A percentile compares a stretch with the other conserved stretches of the same genome.
phyloP scores from a whole-genome alignment of 2,329 filamentous ascomycete genomes.

The Sarocladium kiliense region DNA sequence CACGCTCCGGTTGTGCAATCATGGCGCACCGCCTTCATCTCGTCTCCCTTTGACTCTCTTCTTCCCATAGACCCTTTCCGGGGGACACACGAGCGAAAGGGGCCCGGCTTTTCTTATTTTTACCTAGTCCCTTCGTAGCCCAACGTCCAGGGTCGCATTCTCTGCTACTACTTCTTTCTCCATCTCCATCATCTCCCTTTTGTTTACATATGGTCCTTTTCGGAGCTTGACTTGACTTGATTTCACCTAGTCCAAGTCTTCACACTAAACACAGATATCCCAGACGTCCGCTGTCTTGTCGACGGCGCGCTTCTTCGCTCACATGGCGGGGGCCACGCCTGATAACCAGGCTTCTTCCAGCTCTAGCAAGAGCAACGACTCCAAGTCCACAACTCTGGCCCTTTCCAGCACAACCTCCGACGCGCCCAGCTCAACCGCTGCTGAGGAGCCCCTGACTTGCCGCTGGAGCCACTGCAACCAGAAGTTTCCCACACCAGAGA shows the following conservation, averaged over 20 bases:
- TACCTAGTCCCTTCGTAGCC: constrained; percentile 2
- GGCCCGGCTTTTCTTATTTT: too few relatives aligned
- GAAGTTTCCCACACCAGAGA: too few relatives aligned
- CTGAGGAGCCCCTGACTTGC: constrained; percentile 52
- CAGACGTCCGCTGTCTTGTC: background rate
- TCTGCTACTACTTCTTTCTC: constrained; percentile 8
- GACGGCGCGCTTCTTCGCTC: constrained; percentile 1
- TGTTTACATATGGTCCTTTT: background rate
- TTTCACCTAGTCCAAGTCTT: background rate
- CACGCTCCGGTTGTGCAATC: background rate
- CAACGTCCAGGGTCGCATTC: background rate
- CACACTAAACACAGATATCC: background rate
- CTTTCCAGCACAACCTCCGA: constrained; percentile 43
- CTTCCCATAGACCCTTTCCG: background rate
- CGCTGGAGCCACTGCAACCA: too few relatives aligned
- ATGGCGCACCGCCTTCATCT: too few relatives aligned
- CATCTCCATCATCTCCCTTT: background rate
- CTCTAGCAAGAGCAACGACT: constrained; percentile 33
- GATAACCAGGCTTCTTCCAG: too few relatives aligned
- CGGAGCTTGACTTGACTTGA: too few relatives aligned
- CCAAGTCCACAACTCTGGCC: constrained; percentile 49
- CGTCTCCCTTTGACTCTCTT: background rate
- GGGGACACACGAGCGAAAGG: background rate
- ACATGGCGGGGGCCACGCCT: constrained; percentile 27
- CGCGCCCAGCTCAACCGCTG: constrained; percentile 31